Conservation (phyloP, 345 rosid genomes). For the Luvunga scandens region DNA sequence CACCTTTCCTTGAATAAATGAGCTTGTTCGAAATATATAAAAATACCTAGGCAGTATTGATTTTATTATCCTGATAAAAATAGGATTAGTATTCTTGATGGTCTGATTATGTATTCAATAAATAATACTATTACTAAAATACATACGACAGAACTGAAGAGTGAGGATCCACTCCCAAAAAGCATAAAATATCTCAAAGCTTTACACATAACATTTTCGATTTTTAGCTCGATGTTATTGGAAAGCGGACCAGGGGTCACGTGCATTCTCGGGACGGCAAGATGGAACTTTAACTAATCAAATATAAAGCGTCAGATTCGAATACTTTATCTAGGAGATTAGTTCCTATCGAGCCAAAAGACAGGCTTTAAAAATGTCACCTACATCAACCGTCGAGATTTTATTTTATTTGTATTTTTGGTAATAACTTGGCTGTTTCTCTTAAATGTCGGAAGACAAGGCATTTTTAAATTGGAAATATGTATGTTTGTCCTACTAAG, state of each 20-base stretch:
- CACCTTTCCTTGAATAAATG: neutral
- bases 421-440: no score
- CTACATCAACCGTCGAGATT: neutral
- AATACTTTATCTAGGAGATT: conserved; percentile 3
- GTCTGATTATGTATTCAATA: no score
- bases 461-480: no score
- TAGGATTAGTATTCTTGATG: no score
- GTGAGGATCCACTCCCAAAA: no score
- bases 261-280: neutral
- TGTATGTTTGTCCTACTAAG: no score
- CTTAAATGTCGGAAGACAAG: no score
- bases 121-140: no score
- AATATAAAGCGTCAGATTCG: neutral
- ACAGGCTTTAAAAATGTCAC: neutral
- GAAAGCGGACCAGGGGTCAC: conserved; percentile 19
- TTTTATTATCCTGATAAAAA: no score
- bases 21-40: no score
- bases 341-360: neutral
- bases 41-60: no score
- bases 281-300: neutral
- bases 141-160: no score
- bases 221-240: neutral
- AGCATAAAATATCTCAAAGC: neutral
- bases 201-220: neutral
- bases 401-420: neutral